Percentiles rank a stretch among this genome's conserved stretches.
Conservation (phyloP, 768 basidiomycete genomes). For the Tremella fuciformis region DNA sequence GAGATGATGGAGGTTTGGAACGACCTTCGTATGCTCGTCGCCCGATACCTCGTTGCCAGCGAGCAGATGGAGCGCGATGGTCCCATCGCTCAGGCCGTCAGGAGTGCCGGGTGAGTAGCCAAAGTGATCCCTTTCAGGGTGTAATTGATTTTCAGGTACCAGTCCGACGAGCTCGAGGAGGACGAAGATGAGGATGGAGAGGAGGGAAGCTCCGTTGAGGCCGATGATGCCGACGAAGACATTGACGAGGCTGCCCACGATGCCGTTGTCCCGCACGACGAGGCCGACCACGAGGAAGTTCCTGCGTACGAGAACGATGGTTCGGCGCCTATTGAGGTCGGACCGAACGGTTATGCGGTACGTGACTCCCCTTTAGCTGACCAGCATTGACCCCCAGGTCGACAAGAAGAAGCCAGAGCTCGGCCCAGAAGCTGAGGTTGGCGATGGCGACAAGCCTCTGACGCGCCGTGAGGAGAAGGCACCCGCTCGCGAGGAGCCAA, state of each 20-base stretch:
- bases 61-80: constrained; percentile 90
- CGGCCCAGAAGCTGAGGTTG: constrained; percentile 20
- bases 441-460: constrained; percentile 54
- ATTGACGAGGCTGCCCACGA: constrained; percentile 62
- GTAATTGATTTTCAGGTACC: constrained; percentile 37
- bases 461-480: constrained; percentile 73
- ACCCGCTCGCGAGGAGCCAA: constrained; percentile 59
- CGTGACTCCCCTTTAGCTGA: constrained; percentile 33
- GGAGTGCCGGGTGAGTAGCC: constrained; percentile 72
- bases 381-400: constrained; percentile 48
- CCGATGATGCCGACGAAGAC: constrained; percentile 45
- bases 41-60: constrained; percentile 86
- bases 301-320: constrained; percentile 62
- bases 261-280: constrained; percentile 53
- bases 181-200: constrained; percentile 56
- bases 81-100: constrained; percentile 86
- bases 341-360: constrained; percentile 64
- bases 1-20: constrained; percentile 99
- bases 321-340: constrained; percentile 54
- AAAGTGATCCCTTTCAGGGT: background rate
- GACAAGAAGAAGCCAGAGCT: constrained; percentile 56
- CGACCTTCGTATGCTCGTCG: constrained; percentile 88
- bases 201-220: constrained; percentile 50
- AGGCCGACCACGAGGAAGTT: constrained; percentile 57
- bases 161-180: constrained; percentile 67